Evolutionary conservation across 2,329 filamentous ascomycete genomes (phyloP).

Genomic region (Fusarium sambucinum): DNA sequence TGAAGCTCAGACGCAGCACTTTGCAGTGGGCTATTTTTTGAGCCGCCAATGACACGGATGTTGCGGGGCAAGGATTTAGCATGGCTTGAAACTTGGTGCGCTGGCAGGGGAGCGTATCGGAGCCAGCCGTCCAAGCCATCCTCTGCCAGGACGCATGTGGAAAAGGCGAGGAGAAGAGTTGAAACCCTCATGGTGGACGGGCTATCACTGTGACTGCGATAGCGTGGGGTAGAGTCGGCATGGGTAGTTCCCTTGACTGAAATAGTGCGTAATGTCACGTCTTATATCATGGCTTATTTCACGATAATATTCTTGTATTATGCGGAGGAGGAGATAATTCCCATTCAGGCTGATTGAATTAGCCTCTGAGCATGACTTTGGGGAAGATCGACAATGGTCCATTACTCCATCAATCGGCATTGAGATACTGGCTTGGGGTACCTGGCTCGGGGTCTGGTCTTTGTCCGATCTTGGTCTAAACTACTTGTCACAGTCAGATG

Average conservation of each 20-base stretch:
- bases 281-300: slow-evolving; percentile 15
- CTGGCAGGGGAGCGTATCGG: slow-evolving; percentile 68
- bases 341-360: slow-evolving; percentile 36
- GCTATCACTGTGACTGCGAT: background rate
- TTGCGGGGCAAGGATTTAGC: slow-evolving; percentile 58
- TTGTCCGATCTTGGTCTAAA: background rate
- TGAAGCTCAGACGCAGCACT: slow-evolving; percentile 70
- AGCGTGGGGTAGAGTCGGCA: background rate
- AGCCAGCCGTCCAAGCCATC: slow-evolving; percentile 73
- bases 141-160: slow-evolving; percentile 64
- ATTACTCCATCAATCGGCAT: slow-evolving; percentile 31
- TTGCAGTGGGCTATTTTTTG: slow-evolving; percentile 66
- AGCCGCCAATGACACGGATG: slow-evolving; percentile 67
- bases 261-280: background rate
- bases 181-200: slow-evolving; percentile 21
- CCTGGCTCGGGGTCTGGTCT: slow-evolving; percentile 11
- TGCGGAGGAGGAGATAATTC: slow-evolving; percentile 17
- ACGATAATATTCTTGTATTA: background rate
- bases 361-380: slow-evolving; percentile 10
- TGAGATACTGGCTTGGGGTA: slow-evolving; percentile 21
- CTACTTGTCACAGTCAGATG: background rate
- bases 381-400: slow-evolving; percentile 18
- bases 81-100: slow-evolving; percentile 48
- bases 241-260: background rate
- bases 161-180: slow-evolving; percentile 35